phyloP scores from a whole-genome alignment of 805 yeast genomes.

The Yarrowia sp. region DNA sequence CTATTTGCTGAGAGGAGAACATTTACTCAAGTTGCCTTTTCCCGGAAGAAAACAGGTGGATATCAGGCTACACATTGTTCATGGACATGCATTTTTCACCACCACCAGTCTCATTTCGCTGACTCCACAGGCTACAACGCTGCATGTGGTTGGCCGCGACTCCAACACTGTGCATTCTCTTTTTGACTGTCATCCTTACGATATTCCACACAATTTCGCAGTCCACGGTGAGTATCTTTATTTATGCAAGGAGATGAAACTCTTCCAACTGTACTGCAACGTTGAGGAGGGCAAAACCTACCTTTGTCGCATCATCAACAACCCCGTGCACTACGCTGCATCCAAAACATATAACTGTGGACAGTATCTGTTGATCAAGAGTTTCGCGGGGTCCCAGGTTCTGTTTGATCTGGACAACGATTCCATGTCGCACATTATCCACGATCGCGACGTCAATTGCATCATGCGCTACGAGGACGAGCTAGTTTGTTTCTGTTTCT shows the following conservation, averaged over 20 bases:
- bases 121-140: not conserved
- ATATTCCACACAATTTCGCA: slow-evolving; percentile 15
- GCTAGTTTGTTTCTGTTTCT: not conserved
- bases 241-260: slow-evolving; percentile 2
- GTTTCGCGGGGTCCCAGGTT: slow-evolving; percentile 14
- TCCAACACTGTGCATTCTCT: not conserved
- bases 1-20: not conserved
- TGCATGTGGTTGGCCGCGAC: not conserved
- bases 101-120: slow-evolving; percentile 1
- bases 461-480: slow-evolving; percentile 5
- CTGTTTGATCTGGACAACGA: not conserved
- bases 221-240: slow-evolving; percentile 5
- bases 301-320: slow-evolving; percentile 1
- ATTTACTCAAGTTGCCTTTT: not conserved
- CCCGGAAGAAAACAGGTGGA: not conserved
- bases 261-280: not conserved
- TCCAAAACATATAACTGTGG: not conserved
- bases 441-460: not conserved
- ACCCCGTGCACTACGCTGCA: not conserved
- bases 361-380: not conserved
- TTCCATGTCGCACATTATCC: slow-evolving; percentile 1
- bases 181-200: slow-evolving; percentile 16
- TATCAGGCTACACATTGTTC: slow-evolving; percentile 2
- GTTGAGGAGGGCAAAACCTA: not conserved
- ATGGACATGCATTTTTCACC: slow-evolving; percentile 11